phyloP scores from a whole-genome alignment of 257 asterid genomes.

The Solanum appendiculatum region DNA sequence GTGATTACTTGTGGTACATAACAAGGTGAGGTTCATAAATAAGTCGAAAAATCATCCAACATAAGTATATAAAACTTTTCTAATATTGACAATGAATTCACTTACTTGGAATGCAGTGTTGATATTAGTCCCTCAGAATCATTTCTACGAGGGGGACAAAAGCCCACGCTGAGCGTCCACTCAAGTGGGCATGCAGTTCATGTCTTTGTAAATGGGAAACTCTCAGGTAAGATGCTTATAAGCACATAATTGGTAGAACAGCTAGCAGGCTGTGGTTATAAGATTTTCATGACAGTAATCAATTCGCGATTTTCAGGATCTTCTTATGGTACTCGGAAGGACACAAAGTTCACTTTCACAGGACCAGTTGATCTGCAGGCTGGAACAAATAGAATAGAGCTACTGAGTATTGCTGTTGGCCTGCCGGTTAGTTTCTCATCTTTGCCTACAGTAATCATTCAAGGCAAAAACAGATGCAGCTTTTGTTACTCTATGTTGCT shows the following conservation, averaged over 20 bases:
- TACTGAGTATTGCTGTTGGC: constrained; percentile 61
- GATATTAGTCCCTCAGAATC: constrained; percentile 46
- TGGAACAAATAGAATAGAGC: constrained; percentile 39
- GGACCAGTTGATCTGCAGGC: constrained; percentile 32
- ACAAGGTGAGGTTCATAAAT: constrained; percentile 30
- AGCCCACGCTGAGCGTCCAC: constrained; percentile 35
- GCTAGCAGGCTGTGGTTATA: not conserved
- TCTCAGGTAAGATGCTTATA: constrained; percentile 27
- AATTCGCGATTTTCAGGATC: constrained; percentile 27
- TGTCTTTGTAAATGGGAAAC: constrained; percentile 38
- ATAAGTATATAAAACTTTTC: not conserved
- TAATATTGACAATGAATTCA: not conserved
- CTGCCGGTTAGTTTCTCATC: constrained; percentile 41
- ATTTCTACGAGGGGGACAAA: constrained; percentile 31
- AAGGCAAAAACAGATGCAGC: not conserved
- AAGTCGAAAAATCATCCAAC: not conserved
- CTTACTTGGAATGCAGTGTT: constrained; percentile 21
- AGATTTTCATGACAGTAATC: not conserved
- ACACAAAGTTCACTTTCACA: constrained; percentile 26
- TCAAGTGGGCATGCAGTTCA: constrained; percentile 57
- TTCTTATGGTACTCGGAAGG: constrained; percentile 35
- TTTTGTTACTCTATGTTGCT: not conserved
- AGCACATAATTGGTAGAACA: not conserved
- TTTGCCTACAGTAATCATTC: not conserved
- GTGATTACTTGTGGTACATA: constrained; percentile 65